Evolutionary conservation across 768 basidiomycete species (phyloP), one percentile per base, ranked within the genome.

Genomic region (Trametes gibbosa): DNA sequence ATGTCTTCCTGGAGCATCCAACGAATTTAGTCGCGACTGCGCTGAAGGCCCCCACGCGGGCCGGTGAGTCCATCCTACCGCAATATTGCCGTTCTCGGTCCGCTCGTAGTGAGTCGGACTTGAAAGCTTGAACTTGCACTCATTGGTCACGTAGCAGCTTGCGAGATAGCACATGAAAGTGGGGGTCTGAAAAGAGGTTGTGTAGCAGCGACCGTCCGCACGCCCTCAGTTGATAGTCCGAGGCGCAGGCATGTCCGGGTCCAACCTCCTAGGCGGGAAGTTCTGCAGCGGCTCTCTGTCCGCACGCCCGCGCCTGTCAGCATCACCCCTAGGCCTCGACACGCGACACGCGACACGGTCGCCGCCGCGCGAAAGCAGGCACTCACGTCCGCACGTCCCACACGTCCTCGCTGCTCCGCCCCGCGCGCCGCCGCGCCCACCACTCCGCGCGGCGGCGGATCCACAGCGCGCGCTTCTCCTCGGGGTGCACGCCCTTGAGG

Each of bases 381-480:
- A 79, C 88, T 68, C 71, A 96, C 95, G 77, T 82, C 73, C 95
- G 77, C 25, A 90, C 78, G 58, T 92, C 87, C 96, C 96, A 99
- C 2, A 99, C 85, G 70, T 95, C 93, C 75, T 98, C 96, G 65
- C 93, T 95, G 73, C 92, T 95, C 71, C 84, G 85, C 19, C 74
- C 79, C 9, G 90, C 69, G 52, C 96, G 77, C 52, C 90, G 76
- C 34, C 79, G 75, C 5, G 95, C 93, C 96, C 95, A 97, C 94
- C 95, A 95, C 70, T 95, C 92, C 2, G 96, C 96, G 53, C 91
- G 79, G 17, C 89, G 79, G 49, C 78, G 80, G 56, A 98, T 85
- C 95, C 95, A 99, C 3, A 84, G 83, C 50, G 92, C 84, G 29
- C 89, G 80, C 68, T 84, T 83, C 66, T 86, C 82, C 56, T 95